A percentile compares a stretch with the other conserved stretches of the same genome.
phyloP scores from a whole-genome alignment of 495 filamentous ascomycete species.

The Rhypophila decipiens region DNA sequence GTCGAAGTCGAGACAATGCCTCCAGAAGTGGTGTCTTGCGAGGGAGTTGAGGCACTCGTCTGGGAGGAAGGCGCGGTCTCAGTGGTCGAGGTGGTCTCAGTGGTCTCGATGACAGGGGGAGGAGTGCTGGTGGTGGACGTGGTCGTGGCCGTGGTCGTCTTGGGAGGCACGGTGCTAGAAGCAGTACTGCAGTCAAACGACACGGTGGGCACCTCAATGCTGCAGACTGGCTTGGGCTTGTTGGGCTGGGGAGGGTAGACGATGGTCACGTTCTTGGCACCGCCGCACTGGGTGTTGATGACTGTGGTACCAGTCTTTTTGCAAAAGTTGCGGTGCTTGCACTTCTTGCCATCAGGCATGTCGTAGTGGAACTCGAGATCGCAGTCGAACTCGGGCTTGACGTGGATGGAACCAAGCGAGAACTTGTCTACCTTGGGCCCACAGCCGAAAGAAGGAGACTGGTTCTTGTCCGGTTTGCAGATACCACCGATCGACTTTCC shows the following conservation, averaged over 20 bases:
- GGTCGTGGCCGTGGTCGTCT: conserved; percentile 22
- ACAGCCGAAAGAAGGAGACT: conserved; percentile 53
- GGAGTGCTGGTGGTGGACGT: conserved; percentile 14
- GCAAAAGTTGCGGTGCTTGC: conserved; percentile 67
- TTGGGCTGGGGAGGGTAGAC: conserved; percentile 57
- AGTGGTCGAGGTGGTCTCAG: conserved; percentile 3
- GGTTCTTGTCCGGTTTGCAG: conserved; percentile 39
- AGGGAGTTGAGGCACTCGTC: conserved; percentile 11
- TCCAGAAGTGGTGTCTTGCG: conserved; percentile 15
- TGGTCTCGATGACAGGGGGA: conserved; percentile 2
- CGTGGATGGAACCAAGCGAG: conserved; percentile 66
- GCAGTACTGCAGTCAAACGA: conserved; percentile 70
- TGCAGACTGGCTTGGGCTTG: conserved; percentile 50
- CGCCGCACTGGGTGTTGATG: conserved; percentile 83
- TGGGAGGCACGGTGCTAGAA: conserved; percentile 28
- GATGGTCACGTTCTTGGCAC: conserved; percentile 72
- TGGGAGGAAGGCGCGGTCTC: conserved; percentile 6
- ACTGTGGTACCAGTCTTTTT: conserved; percentile 57
- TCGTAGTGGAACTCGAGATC: conserved; percentile 76
- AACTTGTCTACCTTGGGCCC: conserved; percentile 52
- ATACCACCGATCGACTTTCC: conserved; percentile 59
- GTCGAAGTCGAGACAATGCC: conserved; percentile 16
- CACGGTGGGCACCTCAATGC: conserved; percentile 68
- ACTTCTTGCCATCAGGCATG: conserved; percentile 72
- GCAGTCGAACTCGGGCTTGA: conserved; percentile 65